These are phyloP conservation scores for Penicillium dipodomyicola DNA, from an alignment of 495 filamentous ascomycete genomes.

Conservation along the genomic window DNA sequence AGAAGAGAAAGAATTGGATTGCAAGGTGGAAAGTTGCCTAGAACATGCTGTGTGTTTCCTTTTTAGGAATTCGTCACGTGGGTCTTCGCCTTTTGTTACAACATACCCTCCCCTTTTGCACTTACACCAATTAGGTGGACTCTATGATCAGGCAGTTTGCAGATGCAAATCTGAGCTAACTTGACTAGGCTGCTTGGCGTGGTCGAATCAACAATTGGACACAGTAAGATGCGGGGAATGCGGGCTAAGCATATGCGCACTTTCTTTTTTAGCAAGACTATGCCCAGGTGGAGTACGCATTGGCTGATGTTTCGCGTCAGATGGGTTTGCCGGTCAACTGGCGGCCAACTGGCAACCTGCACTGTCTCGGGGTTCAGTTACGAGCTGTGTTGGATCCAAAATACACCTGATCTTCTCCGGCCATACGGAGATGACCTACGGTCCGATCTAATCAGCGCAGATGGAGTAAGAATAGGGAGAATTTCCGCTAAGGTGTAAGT, in stretches of 20 bases:
- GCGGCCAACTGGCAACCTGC: too few species aligned
- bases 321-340: not conserved
- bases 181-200: not conserved
- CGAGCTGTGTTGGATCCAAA: not conserved
- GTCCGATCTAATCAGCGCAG: slow-evolving; percentile 3
- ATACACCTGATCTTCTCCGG: not conserved
- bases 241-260: slow-evolving; percentile 2
- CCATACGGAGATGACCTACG: not conserved
- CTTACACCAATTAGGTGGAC: slow-evolving; percentile 1
- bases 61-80: slow-evolving; percentile 28
- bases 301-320: not conserved
- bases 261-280: too few species aligned
- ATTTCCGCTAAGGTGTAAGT: not conserved
- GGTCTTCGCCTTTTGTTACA: slow-evolving; percentile 1
- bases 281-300: not conserved
- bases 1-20: slow-evolving; percentile 3
- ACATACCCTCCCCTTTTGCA: not conserved
- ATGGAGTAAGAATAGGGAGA: not conserved
- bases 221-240: slow-evolving; percentile 5
- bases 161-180: slow-evolving; percentile 14
- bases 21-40: not conserved
- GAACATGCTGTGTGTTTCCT: slow-evolving; percentile 15
- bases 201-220: not conserved
- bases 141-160: slow-evolving; percentile 3
- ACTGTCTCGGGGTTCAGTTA: not conserved